phyloP scores from a whole-genome alignment of 208 protist genomes.

The Chromosphaera perkinsii region DNA sequence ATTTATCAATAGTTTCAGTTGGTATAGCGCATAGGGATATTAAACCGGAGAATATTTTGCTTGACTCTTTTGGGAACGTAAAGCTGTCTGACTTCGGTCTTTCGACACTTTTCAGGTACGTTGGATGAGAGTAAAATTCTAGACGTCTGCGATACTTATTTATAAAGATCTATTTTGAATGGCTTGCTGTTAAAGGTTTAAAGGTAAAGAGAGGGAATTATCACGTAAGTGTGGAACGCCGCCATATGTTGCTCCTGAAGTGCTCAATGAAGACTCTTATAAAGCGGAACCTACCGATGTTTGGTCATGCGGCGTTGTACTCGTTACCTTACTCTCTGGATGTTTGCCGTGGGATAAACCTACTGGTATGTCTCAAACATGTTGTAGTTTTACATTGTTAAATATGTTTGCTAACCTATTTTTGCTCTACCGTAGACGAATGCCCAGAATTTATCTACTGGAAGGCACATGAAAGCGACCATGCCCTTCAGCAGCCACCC shows the following conservation, averaged over 20 bases:
- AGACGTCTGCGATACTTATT: too few species aligned
- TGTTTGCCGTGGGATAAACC: conserved; percentile 24
- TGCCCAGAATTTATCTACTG: too few species aligned
- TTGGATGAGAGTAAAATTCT: too few species aligned
- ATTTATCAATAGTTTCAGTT: not conserved
- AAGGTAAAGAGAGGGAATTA: not conserved
- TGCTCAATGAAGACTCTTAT: not conserved
- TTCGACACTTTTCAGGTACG: conserved; percentile 14
- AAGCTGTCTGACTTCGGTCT: conserved; percentile 22
- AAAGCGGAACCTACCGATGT: conserved; percentile 8
- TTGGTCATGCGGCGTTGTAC: conserved; percentile 21
- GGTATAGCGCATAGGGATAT: conserved; percentile 18
- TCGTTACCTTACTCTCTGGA: conserved; percentile 1
- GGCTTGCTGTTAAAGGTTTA: too few species aligned
- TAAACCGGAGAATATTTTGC: conserved; percentile 19
- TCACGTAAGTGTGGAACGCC: conserved; percentile 6
- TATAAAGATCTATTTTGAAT: too few species aligned
- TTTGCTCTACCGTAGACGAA: too few species aligned
- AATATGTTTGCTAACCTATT: too few species aligned
- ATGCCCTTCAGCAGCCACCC: too few species aligned
- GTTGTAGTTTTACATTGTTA: too few species aligned
- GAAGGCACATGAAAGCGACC: too few species aligned
- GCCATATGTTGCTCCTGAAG: conserved; percentile 21
- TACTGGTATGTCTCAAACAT: too few species aligned
- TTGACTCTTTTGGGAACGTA: conserved; percentile 13